These are phyloP conservation scores for Scytalidium sp. DNA, from an alignment of 2,329 filamentous ascomycete species.

Conservation along the genomic window DNA sequence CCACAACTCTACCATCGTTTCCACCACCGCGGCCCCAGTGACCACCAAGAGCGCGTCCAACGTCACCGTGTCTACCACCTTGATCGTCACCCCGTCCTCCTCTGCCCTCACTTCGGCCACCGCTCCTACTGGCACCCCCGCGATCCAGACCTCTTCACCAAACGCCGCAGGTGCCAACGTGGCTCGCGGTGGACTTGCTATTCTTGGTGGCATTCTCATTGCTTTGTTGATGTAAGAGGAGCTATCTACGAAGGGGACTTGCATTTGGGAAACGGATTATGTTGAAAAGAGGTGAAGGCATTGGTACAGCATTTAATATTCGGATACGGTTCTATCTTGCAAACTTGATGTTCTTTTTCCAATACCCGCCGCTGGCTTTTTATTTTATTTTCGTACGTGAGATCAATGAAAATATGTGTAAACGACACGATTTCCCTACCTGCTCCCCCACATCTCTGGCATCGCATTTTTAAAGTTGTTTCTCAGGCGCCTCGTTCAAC, in stretches of 20 bases:
- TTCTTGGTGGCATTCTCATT: slow-evolving; percentile 17
- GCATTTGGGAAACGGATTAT: neutral
- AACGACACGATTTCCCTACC: neutral
- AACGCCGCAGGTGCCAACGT: slow-evolving; percentile 8
- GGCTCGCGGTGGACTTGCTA: slow-evolving; percentile 16
- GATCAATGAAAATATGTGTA: neutral
- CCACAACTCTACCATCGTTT: slow-evolving; percentile 16
- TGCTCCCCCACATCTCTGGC: too few species aligned
- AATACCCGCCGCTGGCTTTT: neutral
- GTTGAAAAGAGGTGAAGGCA: neutral
- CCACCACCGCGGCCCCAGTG: slow-evolving; percentile 19
- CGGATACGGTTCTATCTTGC: neutral
- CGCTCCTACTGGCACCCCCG: neutral
- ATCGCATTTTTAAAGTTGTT: too few species aligned
- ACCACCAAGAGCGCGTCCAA: neutral
- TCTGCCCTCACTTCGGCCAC: neutral
- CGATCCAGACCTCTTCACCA: neutral
- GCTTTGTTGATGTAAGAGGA: slow-evolving; percentile 19
- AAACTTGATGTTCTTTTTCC: slow-evolving; percentile 1
- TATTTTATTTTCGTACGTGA: neutral
- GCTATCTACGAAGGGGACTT: neutral
- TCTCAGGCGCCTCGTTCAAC: too few species aligned
- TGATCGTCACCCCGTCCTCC: neutral
- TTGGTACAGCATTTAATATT: neutral
- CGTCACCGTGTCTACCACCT: neutral